Conservation (phyloP, 75 land plant species). For the Gnetum montanum region DNA sequence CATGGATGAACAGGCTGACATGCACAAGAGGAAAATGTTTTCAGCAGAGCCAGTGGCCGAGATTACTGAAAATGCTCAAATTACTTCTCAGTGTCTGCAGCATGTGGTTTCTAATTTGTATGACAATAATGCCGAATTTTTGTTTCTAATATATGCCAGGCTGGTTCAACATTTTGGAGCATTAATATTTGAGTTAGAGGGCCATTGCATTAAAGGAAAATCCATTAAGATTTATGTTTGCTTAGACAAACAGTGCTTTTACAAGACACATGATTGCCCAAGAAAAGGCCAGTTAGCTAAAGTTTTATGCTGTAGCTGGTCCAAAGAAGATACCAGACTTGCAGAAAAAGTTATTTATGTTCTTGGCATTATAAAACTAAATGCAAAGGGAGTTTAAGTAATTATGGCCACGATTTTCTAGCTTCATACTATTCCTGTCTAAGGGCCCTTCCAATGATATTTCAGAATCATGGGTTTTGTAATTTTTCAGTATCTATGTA, state of each 20-base stretch:
- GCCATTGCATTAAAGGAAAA: neutral
- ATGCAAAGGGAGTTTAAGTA: neutral
- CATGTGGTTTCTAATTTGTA: neutral
- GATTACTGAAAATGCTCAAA: neutral
- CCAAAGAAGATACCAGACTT: neutral
- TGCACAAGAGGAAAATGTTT: neutral
- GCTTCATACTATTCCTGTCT: too few relatives aligned
- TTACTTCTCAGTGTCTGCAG: neutral
- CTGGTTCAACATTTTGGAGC: constrained; percentile 2
- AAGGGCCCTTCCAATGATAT: too few relatives aligned
- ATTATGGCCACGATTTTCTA: too few relatives aligned
- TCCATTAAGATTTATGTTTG: constrained; percentile 2
- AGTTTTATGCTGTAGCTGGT: constrained; percentile 5
- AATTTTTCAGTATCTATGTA: too few relatives aligned
- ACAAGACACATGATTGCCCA: neutral
- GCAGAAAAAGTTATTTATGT: neutral
- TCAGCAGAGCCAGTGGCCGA: neutral
- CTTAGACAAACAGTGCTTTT: constrained; percentile 5
- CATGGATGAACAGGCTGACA: neutral
- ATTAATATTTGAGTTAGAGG: neutral
- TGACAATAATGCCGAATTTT: neutral
- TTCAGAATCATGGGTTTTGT: too few relatives aligned
- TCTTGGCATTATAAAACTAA: neutral
- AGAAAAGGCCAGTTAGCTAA: neutral
- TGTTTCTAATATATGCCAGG: neutral